Conservation (phyloP, 208 protist genomes). For the Leishmania gerbilli region DNA sequence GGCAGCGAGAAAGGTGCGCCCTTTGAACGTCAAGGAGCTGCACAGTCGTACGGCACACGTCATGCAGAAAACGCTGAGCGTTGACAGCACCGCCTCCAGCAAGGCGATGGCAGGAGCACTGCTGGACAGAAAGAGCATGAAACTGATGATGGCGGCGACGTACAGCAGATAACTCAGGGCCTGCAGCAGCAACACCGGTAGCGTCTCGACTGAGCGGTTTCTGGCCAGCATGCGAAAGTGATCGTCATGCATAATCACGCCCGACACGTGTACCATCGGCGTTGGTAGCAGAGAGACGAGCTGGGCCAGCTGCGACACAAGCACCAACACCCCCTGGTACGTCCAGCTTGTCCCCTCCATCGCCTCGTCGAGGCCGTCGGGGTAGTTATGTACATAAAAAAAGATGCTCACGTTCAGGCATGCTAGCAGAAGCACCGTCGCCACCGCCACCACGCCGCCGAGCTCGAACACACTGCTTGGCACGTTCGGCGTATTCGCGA, state of each 20-base stretch:
- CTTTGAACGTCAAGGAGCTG: slow-evolving; percentile 19
- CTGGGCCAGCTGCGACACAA: slow-evolving; percentile 40
- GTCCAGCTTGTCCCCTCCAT: slow-evolving; percentile 40
- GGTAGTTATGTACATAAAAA: slow-evolving; percentile 34
- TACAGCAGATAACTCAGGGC: slow-evolving; percentile 58
- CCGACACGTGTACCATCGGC: slow-evolving; percentile 44
- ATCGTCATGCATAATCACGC: slow-evolving; percentile 50
- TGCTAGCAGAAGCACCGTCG: slow-evolving; percentile 26
- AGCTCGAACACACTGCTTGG: slow-evolving; percentile 42
- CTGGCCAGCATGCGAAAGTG: slow-evolving; percentile 40
- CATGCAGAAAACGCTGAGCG: slow-evolving; percentile 51
- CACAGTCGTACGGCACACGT: slow-evolving; percentile 45
- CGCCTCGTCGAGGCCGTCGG: slow-evolving; percentile 12
- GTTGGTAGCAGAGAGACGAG: slow-evolving; percentile 44
- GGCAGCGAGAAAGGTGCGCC: neutral
- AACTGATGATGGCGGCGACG: slow-evolving; percentile 40
- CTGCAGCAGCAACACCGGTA: slow-evolving; percentile 61
- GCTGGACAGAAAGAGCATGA: slow-evolving; percentile 51
- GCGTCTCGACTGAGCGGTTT: slow-evolving; percentile 22
- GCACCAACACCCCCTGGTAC: slow-evolving; percentile 25
- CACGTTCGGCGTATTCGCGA: neutral
- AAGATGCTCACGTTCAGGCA: slow-evolving; percentile 28
- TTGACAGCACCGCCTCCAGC: slow-evolving; percentile 31
- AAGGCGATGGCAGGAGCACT: slow-evolving; percentile 18
- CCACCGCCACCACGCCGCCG: slow-evolving; percentile 36